phyloP scores from a whole-genome alignment of 371 early-diverging fungal genomes.

The Synchytrium microbalum region DNA sequence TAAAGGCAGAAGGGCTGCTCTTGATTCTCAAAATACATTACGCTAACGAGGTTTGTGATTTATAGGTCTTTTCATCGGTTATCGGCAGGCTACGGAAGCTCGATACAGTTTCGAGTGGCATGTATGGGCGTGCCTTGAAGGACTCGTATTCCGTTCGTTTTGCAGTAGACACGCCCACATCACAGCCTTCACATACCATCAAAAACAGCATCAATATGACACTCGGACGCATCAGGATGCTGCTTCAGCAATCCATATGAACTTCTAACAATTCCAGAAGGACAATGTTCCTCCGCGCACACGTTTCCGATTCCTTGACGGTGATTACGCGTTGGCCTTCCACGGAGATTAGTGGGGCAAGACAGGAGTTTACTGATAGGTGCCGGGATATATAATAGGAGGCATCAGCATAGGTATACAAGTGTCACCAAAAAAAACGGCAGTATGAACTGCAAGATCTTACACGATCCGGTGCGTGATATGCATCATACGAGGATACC shows the following conservation, averaged over 20 bases:
- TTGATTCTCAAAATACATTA: too few relatives aligned
- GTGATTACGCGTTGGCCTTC: slow-evolving; percentile 73
- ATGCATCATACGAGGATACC: slow-evolving; percentile 1
- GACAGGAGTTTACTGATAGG: slow-evolving; percentile 59
- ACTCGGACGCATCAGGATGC: slow-evolving; percentile 50
- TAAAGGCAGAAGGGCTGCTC: too few relatives aligned
- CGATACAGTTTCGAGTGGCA: too few relatives aligned
- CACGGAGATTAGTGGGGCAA: slow-evolving; percentile 58
- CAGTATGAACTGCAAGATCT: background rate
- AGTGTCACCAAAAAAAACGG: background rate
- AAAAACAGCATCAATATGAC: slow-evolving; percentile 67
- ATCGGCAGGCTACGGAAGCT: too few relatives aligned
- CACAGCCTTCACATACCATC: slow-evolving; percentile 62
- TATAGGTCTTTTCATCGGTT: too few relatives aligned
- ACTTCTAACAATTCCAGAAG: slow-evolving; percentile 68
- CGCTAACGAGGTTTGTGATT: too few relatives aligned
- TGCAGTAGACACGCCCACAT: background rate
- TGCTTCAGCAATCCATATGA: slow-evolving; percentile 61
- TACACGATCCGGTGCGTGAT: background rate
- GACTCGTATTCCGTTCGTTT: background rate
- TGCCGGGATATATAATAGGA: slow-evolving; percentile 18
- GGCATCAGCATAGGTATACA: background rate
- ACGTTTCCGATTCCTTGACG: slow-evolving; percentile 61
- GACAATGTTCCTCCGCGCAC: slow-evolving; percentile 61
- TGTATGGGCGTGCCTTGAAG: too few relatives aligned